Conservation (phyloP, 176 grass and related monocot genomes). For the Zea mays region Zm-B73-REFERENCE-NAM-5.0 NC_050102.1:42243501-42244000, state of each 20-base stretch:
- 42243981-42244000: background rate
- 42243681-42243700: background rate
- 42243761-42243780: background rate
- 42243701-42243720: too few species aligned
- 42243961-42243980: constrained; percentile 16
- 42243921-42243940: constrained; percentile 1
- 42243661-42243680: too few species aligned
- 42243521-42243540: too few species aligned
- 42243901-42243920: constrained; percentile 18
- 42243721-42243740: background rate
- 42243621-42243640: too few species aligned
- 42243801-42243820: background rate
- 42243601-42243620: too few species aligned
- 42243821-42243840: background rate
- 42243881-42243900: background rate
- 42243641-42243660: too few species aligned
- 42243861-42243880: background rate
- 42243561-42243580: too few species aligned
- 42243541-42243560: too few species aligned
- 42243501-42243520: too few species aligned
- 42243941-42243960: background rate
- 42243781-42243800: background rate
- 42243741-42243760: background rate
- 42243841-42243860: background rate
- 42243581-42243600: too few species aligned